Conservation (phyloP, 2,329 filamentous ascomycete species). For the Pseudogymnoascus sp. region DNA sequence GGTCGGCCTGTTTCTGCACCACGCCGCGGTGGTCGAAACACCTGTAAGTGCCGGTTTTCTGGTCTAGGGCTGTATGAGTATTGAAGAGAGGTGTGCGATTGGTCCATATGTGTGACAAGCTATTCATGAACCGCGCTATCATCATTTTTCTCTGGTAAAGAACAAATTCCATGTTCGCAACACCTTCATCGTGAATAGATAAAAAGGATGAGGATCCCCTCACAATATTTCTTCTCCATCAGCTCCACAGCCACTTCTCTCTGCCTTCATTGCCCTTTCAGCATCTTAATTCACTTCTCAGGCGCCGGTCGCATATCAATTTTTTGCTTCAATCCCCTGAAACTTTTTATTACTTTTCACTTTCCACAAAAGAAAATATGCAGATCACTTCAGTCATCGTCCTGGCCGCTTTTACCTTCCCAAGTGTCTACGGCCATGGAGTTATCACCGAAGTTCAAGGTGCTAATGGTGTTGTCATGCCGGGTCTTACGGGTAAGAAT, state of each 20-base stretch:
- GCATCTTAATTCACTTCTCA: background rate
- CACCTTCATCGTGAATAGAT: background rate
- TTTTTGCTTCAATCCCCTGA: conserved; percentile 1
- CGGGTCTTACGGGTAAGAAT: conserved; percentile 44
- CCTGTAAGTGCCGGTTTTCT: background rate
- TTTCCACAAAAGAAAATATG: conserved; percentile 32
- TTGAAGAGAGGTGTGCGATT: background rate
- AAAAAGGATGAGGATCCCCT: background rate
- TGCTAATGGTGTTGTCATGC: conserved; percentile 55
- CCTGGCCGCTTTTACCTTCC: conserved; percentile 36
- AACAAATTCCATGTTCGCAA: background rate
- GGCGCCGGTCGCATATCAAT: conserved; percentile 9
- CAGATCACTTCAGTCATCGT: conserved; percentile 39
- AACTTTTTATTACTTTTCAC: conserved; percentile 6
- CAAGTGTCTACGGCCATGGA: conserved; percentile 48
- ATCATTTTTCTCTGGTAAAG: background rate
- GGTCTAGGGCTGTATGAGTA: background rate
- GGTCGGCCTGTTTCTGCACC: background rate
- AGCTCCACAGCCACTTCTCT: conserved; percentile 1
- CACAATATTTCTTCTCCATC: background rate
- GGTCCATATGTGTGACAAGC: background rate
- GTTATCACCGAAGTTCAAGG: conserved; percentile 48
- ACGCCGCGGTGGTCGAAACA: background rate
- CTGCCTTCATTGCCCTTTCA: background rate
- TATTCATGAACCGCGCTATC: background rate